These are phyloP conservation scores for Ogataea ramenticola DNA, from an alignment of 805 yeast genomes.

Conservation along the genomic window DNA sequence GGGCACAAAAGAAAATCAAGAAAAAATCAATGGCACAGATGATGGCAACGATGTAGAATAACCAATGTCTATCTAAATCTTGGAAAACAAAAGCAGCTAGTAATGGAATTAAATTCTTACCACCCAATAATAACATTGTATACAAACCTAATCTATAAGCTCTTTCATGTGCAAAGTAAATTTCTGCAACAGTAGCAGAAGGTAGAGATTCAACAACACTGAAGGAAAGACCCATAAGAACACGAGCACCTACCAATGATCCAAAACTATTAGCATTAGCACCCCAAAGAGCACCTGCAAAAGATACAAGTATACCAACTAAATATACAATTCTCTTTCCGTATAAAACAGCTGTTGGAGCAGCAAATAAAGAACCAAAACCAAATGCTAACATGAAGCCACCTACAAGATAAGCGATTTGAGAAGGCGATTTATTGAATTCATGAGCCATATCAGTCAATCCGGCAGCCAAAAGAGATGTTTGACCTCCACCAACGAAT, in stretches of 20 bases:
- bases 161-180: constrained; percentile 38
- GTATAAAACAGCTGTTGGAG: constrained; percentile 49
- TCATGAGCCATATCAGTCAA: constrained; percentile 33
- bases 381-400: constrained; percentile 53
- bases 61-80: constrained; percentile 47
- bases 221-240: constrained; percentile 52
- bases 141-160: constrained; percentile 32
- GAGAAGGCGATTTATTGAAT: constrained; percentile 34
- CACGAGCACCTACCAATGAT: constrained; percentile 49
- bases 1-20: constrained; percentile 46
- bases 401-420: constrained; percentile 48
- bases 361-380: constrained; percentile 48
- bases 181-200: constrained; percentile 53
- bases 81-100: constrained; percentile 47
- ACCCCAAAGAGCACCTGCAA: constrained; percentile 49
- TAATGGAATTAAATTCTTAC: constrained; percentile 53
- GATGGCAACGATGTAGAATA: constrained; percentile 51
- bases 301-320: constrained; percentile 37
- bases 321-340: constrained; percentile 55
- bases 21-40: constrained; percentile 40
- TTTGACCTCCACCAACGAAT: constrained; percentile 55
- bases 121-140: constrained; percentile 42
- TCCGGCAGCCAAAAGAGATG: constrained; percentile 55
- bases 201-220: constrained; percentile 58
- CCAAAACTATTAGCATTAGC: constrained; percentile 42